phyloP scores from a whole-genome alignment of 306 rosid genomes.

The Rosa persica region DNA sequence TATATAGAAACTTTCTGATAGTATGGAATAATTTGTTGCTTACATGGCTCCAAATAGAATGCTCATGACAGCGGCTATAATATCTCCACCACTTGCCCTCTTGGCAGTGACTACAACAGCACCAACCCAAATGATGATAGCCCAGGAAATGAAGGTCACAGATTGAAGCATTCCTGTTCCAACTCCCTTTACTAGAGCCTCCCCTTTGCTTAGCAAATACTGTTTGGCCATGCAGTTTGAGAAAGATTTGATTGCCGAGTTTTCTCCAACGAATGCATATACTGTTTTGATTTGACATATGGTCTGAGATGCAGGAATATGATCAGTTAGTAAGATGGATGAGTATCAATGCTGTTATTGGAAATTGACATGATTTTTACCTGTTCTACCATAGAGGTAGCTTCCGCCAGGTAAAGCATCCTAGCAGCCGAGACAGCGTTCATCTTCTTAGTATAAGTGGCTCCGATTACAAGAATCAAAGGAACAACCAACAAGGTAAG shows the following conservation, averaged over 20 bases:
- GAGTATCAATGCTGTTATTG: background rate
- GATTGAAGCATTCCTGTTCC: slow-evolving; percentile 89
- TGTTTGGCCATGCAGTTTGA: slow-evolving; percentile 54
- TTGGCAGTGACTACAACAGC: slow-evolving; percentile 66
- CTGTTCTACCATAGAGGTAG: slow-evolving; percentile 80
- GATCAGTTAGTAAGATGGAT: background rate
- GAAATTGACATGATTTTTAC: slow-evolving; percentile 26
- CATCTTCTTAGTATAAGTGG: slow-evolving; percentile 80
- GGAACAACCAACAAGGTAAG: slow-evolving; percentile 71
- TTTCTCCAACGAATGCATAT: slow-evolving; percentile 85
- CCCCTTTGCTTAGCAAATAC: slow-evolving; percentile 57
- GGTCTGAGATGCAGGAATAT: slow-evolving; percentile 45
- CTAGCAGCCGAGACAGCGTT: slow-evolving; percentile 55
- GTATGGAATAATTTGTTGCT: slow-evolving; percentile 19
- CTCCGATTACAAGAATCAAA: slow-evolving; percentile 68
- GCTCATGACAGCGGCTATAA: slow-evolving; percentile 78
- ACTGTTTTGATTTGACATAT: slow-evolving; percentile 84
- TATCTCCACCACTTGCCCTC: slow-evolving; percentile 67
- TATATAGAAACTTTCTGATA: background rate
- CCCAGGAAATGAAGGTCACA: slow-evolving; percentile 77
- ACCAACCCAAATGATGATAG: slow-evolving; percentile 81
- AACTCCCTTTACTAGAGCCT: slow-evolving; percentile 78
- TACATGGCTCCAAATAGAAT: slow-evolving; percentile 94
- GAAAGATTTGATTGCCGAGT: slow-evolving; percentile 52
- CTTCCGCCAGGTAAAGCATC: slow-evolving; percentile 63